Evolutionary conservation across 2,329 filamentous ascomycete genomes (phyloP), one percentile per base, ranked within the genome.

Genomic region (Proliferodiscus dingleyae): DNA sequence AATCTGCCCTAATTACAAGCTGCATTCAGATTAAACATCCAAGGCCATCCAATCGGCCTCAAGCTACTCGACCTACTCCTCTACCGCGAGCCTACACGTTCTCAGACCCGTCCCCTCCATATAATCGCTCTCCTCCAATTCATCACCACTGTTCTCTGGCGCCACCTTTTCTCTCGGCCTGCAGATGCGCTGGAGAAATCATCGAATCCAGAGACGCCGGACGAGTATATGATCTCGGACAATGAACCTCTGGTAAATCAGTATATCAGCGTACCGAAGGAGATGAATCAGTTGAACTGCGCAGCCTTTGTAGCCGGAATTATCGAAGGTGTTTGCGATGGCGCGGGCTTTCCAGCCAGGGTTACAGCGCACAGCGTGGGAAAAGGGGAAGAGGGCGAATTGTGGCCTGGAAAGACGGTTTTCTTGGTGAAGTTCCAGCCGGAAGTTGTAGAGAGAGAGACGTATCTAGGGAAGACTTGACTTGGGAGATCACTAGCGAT

Each of bases 151-250:
- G 85, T 85, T 45, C 76, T 96, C 45, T 98, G 91, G 87, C 82
- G 85, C 56, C 87, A 95, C 67, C 85, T 98, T 39, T 98, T 98
- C 67, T 83, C 81, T 29, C 85, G 91, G 1, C 84, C 90, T 45
- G 93, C 93, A 22, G 91, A 97, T 69, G 86, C 89, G 15, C 81
- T 98, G 47, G 93, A 98, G 71, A 90, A 93, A 69, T 88, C 83
- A 48, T 82, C 82, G 43, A 84, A 87, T 60, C 83, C 87, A 7
- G 80, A 83, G 43, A 91, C 89, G 42, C 84, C 88, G 7, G 89
- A 93, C 58, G 91, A 97, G 72, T 98, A 97, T 74, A 97, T 98
- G 91, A 93, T 98, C 60, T 88, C 90, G 60, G 93, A 98, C 70
- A 97, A 98, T 69, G 93, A 97, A 65, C 93, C 93, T 18, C 75